Conservation (phyloP, 2,329 filamentous ascomycete genomes). For the Clonostachys solani region DNA sequence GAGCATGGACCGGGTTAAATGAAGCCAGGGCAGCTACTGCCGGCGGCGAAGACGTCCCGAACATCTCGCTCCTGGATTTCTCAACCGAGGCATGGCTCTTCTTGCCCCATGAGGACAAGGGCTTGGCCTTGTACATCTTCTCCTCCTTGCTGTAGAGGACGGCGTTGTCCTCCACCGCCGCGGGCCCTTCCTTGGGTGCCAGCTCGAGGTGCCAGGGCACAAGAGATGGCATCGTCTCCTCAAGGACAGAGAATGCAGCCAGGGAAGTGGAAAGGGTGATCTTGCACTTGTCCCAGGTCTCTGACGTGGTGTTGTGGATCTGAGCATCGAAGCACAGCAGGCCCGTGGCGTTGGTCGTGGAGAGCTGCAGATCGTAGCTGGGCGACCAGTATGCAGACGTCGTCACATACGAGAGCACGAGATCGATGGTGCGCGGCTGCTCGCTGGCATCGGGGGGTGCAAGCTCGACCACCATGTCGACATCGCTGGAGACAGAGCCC, state of each 20-base stretch:
- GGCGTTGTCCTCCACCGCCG: conserved; percentile 25
- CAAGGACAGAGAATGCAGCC: conserved; percentile 50
- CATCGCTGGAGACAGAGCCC: conserved; percentile 46
- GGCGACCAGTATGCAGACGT: conserved; percentile 54
- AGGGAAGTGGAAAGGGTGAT: conserved; percentile 61
- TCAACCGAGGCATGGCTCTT: neutral
- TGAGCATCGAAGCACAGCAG: conserved; percentile 57
- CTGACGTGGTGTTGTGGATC: conserved; percentile 57
- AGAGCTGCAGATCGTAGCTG: conserved; percentile 59
- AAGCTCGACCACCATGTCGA: conserved; percentile 28
- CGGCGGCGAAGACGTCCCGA: neutral
- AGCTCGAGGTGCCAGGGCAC: conserved; percentile 53
- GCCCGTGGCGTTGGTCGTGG: conserved; percentile 46
- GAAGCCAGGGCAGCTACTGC: neutral
- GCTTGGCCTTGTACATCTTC: conserved; percentile 21
- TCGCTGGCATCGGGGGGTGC: conserved; percentile 16
- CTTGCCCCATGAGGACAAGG: neutral
- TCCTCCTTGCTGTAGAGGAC: conserved; percentile 27
- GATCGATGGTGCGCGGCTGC: conserved; percentile 23
- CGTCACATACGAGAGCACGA: conserved; percentile 57
- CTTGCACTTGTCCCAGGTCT: conserved; percentile 58
- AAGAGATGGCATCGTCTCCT: conserved; percentile 50
- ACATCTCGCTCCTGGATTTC: neutral
- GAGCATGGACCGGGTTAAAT: too few relatives aligned
- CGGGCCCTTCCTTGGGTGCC: conserved; percentile 22